Evolutionary conservation across 345 rosid genomes (phyloP), one percentile per base, ranked within the genome.

Genomic region (Clausena lansium): DNA sequence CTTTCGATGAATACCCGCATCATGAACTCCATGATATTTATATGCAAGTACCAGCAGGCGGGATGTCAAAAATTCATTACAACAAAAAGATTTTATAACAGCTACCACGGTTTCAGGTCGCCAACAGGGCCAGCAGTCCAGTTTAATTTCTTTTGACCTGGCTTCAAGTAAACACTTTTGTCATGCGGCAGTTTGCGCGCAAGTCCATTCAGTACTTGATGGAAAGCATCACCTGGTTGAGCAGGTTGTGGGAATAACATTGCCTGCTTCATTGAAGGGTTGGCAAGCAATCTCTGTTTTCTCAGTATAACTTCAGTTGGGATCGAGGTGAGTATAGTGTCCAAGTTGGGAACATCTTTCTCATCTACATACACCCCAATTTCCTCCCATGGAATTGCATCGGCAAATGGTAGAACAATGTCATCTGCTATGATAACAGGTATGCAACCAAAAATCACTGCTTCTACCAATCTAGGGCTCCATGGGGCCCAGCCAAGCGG

Each of bases 401-500:
- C 99, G 0, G 98, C 98, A 78, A 96, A 96, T 11, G 98, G 99
- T 65, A 94, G 81, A 58, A 96, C 98, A 25, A 96, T 96, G 85
- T 96, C 98, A 28, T 96, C 99, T 9, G 98, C 98, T 85, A 96
- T 91, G 79, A 96, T 96, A 60, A 96, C 97, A n/a, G 99, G 98
- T 81, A 96, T 94, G 93, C 98, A 96, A 5, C 99, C 99, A 9
- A 96, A 96, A 76, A 96, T 93, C 84, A 96, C 99, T 20, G 99
- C 99, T 87, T 96, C 99, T 4, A 96, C 98, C 83, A 96, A 81
- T 76, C 99, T 87, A 7, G 99, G 99, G 81, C 98, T 96, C 99
- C 99, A 96, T 9, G 99, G 99, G 0, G 99, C 98, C 98, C 99
- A 96, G 41, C 99, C 99, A 9, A 96, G 95, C 4, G 99, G 99